Base-by-base conservation (phyloP, 2,329 filamentous ascomycete genomes). In the Hypoxylon sp. region DNA sequence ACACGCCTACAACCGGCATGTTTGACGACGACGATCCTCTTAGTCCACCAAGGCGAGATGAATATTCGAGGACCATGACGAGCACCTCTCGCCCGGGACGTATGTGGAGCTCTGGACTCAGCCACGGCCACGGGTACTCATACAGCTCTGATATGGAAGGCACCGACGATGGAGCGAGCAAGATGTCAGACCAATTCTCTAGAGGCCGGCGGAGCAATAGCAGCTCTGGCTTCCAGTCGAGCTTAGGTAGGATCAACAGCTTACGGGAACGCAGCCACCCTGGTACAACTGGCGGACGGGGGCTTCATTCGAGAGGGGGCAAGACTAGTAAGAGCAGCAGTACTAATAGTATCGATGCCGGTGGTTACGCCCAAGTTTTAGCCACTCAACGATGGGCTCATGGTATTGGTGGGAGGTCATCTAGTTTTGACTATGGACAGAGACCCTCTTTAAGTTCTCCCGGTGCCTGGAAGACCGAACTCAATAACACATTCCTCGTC, bases 141-240 rank as follows among this genome's bases (percentile, higher is more conserved):
- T 88, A 88, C 78, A 88, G 86, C 75, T 89, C 87, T 48, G 87
- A 89, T 72, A 80, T 85, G 66, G 87, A 90, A 25, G 79, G 78
- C n/a, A 80, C 79, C 65, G 85, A 89, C 75, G 84, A 87, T 69
- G 75, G 65, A 14, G 79, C 82, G 16, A 85, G 83, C 73, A 80
- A 83, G 58, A 78, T 84, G 63, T 87, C 86, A n/a, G 82, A 81
- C 68, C 81, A 82, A 68, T 74, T 78, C 32, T 84, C 86, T 19
- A 84, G 87, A 52, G 87, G 88, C 12, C 87, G 90, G 63, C 87
- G 92, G 63, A 96, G 92, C 80, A 93, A 94, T 76, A 95, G 91
- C 82, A 91, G 90, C 76, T 92, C 91, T 34, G 92, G 90, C 75
- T 90, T 90, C 72, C 87, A 87, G 71, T 80, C 85, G 8, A 83